phyloP scores from a whole-genome alignment of 208 protist genomes.

The Endotrypanum monterogeii region DNA sequence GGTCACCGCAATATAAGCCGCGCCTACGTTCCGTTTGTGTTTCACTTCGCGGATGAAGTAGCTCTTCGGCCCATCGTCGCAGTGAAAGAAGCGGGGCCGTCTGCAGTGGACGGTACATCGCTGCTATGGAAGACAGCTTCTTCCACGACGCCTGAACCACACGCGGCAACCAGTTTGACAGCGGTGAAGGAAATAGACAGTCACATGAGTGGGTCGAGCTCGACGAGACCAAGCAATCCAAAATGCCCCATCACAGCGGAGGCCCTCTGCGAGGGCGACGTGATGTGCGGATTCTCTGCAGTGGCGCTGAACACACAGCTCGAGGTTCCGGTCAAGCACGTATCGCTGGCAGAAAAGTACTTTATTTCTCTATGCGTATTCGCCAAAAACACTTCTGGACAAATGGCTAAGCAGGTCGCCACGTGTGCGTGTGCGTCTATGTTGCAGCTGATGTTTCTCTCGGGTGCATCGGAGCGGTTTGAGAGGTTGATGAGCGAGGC shows the following conservation, averaged over 20 bases:
- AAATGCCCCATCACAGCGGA: neutral
- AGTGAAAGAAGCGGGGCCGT: slow-evolving; percentile 61
- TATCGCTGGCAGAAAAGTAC: slow-evolving; percentile 73
- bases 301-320: slow-evolving; percentile 47
- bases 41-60: slow-evolving; percentile 75
- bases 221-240: neutral
- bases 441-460: slow-evolving; percentile 72
- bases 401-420: slow-evolving; percentile 84
- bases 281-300: neutral
- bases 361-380: slow-evolving; percentile 68
- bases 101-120: slow-evolving; percentile 30
- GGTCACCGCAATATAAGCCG: slow-evolving; percentile 70
- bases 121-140: slow-evolving; percentile 16
- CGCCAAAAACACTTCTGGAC: slow-evolving; percentile 58
- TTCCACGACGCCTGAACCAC: neutral
- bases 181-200: slow-evolving; percentile 1
- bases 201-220: neutral
- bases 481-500: slow-evolving; percentile 44
- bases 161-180: neutral
- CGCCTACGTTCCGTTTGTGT: slow-evolving; percentile 79
- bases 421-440: slow-evolving; percentile 79
- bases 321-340: slow-evolving; percentile 40
- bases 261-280: neutral
- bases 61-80: slow-evolving; percentile 44
- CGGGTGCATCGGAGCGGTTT: slow-evolving; percentile 42